Percentiles rank a stretch among this genome's conserved stretches.
Conservation (phyloP, 2,329 filamentous ascomycete genomes). For the Colletotrichum spaethianum region DNA sequence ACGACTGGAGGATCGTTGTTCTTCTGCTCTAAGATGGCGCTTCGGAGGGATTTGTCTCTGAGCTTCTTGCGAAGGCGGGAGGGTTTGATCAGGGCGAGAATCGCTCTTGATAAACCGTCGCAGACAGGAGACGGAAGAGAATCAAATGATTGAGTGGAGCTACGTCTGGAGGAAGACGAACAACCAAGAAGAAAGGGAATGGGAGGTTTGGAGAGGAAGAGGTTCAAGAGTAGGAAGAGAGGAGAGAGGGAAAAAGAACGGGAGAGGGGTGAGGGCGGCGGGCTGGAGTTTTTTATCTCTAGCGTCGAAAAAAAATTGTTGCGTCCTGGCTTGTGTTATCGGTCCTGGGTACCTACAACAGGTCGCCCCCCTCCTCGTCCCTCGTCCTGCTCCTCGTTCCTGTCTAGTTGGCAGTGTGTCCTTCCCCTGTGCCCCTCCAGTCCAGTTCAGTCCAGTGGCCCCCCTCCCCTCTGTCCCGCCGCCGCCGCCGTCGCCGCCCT, state of each 20-base stretch:
- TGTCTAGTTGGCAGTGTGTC: background rate
- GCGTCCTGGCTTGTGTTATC: constrained; percentile 37
- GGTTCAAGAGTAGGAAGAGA: constrained; percentile 45
- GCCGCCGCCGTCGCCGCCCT: constrained; percentile 23
- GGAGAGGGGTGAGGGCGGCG: constrained; percentile 41
- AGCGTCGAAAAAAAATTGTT: constrained; percentile 29
- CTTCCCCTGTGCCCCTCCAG: background rate
- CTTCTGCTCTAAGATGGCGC: constrained; percentile 46
- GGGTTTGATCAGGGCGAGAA: constrained; percentile 30
- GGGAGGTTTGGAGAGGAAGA: constrained; percentile 52
- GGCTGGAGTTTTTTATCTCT: constrained; percentile 53
- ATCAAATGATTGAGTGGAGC: constrained; percentile 53
- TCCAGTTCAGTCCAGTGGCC: no score
- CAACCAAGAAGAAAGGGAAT: constrained; percentile 51
- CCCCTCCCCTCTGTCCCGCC: background rate
- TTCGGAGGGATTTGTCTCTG: constrained; percentile 36
- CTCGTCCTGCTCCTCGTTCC: background rate
- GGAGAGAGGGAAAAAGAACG: constrained; percentile 21
- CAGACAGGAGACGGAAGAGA: constrained; percentile 42
- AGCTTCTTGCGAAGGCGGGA: constrained; percentile 37
- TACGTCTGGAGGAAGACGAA: constrained; percentile 60
- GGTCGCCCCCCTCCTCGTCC: constrained; percentile 4
- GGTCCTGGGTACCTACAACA: background rate
- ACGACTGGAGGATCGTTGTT: constrained; percentile 58
- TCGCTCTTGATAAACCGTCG: constrained; percentile 42